These are phyloP conservation scores for Stereum hirsutum DNA, from an alignment of 1,284 basidiomycete species.

Conservation along the genomic window DNA sequence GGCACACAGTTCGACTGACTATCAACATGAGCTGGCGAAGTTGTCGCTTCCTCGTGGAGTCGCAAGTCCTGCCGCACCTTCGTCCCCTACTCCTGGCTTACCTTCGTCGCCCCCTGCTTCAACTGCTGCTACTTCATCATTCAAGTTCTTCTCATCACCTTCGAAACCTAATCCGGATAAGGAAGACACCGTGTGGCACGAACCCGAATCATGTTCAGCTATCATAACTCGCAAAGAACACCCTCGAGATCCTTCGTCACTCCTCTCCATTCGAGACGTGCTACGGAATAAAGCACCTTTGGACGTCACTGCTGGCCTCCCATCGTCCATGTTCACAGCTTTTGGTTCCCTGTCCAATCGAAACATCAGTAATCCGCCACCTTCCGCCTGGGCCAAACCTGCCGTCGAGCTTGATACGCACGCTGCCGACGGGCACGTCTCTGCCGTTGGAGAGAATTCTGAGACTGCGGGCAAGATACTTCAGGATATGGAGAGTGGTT, in stretches of 20 bases:
- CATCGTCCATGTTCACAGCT: slow-evolving; percentile 11
- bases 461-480: slow-evolving; percentile 37
- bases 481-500: slow-evolving; percentile 34
- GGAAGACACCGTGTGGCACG: slow-evolving; percentile 49
- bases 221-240: slow-evolving; percentile 55
- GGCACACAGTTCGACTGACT: slow-evolving; percentile 56
- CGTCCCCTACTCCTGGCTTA: slow-evolving; percentile 9
- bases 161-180: slow-evolving; percentile 46
- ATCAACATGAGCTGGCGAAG: slow-evolving; percentile 44
- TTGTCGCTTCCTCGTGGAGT: slow-evolving; percentile 24
- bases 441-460: slow-evolving; percentile 23
- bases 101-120: slow-evolving; percentile 3
- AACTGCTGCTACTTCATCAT: slow-evolving; percentile 34
- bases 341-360: slow-evolving; percentile 7
- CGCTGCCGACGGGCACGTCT: slow-evolving; percentile 41
- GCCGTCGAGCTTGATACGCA: slow-evolving; percentile 45
- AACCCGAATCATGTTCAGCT: slow-evolving; percentile 49
- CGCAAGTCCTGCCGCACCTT: slow-evolving; percentile 16
- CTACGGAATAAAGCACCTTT: slow-evolving; percentile 38
- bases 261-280: slow-evolving; percentile 52
- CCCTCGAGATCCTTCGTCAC: slow-evolving; percentile 44
- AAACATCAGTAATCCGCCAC: slow-evolving; percentile 20
- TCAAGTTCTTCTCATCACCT: slow-evolving; percentile 34
- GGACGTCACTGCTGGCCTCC: slow-evolving; percentile 12
- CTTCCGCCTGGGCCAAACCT: slow-evolving; percentile 48